Base-by-base conservation (phyloP, 2,329 filamentous ascomycete species). In the Pseudocercospora vitis region DNA sequence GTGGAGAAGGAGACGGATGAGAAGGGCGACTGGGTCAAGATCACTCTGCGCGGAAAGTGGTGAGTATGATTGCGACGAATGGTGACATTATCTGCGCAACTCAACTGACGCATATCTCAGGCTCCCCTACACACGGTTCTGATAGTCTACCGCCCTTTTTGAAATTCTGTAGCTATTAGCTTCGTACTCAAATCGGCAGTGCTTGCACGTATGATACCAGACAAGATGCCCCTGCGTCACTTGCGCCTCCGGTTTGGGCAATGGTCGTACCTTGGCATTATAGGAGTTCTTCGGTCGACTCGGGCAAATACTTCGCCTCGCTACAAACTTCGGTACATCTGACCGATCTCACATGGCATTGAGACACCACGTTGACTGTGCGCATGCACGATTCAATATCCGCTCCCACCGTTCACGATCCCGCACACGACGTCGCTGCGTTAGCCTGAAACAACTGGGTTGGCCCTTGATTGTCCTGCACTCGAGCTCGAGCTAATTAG, bases 11-110 rank as follows among this genome's bases (percentile, higher is more conserved):
- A 97, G 81, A 85, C 86, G 1, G 92, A 96, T 70, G 84, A 87
- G 56, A 82, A 88, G 65, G 91, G 91, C 49, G 78, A 86, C 5
- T 96, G 90, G 90, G 90, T 87, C 3, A 84, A 91, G 63, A 95
- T 96, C 62, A 91, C 88, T 2, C 67, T 91, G 65, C 82, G 86
- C 63, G 89, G 89, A 23, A 94, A 94, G 77, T 94, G 89, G 89
- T 91, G 71, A 71, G 83, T 62, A 19, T 44, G 9, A 24, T 14
- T 4, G 39, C 8, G 42, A 24, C 11, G 3, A n/a, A 31, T 28
- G 6, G 4, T 18, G 42, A 31, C 7, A 19, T 31, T 26, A 21
- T 35, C 42, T 19, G 7, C 28, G 32, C 21, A 19, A 7, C 28
- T 32, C 16, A 19, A 29, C 55, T 63, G 33, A 62, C 48, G 11